Evolutionary conservation across 164 flowering plant genomes (phyloP).

Genomic region (Piper betle): DNA sequence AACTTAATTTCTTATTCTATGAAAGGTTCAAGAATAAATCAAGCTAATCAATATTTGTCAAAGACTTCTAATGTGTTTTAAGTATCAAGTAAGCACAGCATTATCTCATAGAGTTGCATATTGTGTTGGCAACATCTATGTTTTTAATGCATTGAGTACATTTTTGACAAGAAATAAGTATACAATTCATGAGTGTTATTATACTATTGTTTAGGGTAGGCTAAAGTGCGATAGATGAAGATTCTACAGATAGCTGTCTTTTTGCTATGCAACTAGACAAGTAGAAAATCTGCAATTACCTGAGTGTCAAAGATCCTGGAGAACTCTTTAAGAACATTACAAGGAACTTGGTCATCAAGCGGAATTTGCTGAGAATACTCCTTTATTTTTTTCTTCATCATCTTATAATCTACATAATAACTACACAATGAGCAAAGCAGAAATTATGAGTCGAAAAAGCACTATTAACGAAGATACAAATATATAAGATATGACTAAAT

Average conservation of each 20-base stretch:
- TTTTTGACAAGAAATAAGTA: no score
- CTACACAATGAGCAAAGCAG: not conserved
- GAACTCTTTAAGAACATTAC: conserved; percentile 51
- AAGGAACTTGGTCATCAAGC: conserved; percentile 29
- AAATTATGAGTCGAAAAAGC: not conserved
- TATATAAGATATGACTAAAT: no score
- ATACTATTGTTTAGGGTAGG: no score
- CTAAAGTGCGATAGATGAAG: no score
- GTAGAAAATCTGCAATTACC: conserved; percentile 19
- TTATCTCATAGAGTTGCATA: no score
- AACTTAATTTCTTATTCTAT: not conserved
- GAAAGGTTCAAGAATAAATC: not conserved
- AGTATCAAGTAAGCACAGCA: no score
- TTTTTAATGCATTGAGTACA: no score
- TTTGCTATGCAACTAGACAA: not conserved
- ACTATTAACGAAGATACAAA: no score
- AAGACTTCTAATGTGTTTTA: not conserved
- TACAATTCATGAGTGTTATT: no score
- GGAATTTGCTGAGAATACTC: conserved; percentile 47
- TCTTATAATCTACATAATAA: not conserved
- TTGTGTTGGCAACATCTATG: no score
- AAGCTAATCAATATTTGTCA: not conserved
- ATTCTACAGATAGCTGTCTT: not conserved
- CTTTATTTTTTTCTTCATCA: conserved; percentile 65
- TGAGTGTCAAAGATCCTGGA: conserved; percentile 59